Percentiles rank a stretch among this genome's conserved stretches.
phyloP scores from a whole-genome alignment of 2,329 filamentous ascomycete species.

The Aureobasidium sp. region DNA sequence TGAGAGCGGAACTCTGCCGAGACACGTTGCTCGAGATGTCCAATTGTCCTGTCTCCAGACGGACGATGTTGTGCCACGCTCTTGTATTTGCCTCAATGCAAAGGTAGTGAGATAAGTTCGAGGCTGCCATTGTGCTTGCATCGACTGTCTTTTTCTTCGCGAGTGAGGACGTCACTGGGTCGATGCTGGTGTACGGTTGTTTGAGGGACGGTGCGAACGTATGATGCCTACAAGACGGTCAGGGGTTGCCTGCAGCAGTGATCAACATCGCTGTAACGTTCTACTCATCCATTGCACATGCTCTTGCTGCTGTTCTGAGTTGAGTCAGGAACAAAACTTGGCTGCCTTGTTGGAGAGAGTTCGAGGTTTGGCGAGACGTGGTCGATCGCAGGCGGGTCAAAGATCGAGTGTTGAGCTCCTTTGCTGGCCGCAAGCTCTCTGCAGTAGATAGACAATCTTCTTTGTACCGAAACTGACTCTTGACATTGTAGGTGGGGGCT shows the following conservation, averaged over 20 bases:
- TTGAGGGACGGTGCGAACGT: neutral
- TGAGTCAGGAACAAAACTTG: neutral
- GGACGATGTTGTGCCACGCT: neutral
- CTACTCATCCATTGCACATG: neutral
- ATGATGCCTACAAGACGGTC: neutral
- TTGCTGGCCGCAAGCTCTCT: neutral
- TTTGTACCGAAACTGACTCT: neutral
- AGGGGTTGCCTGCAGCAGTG: neutral
- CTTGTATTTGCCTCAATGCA: neutral
- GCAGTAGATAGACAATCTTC: neutral
- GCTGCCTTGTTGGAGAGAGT: neutral
- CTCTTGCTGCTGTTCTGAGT: neutral
- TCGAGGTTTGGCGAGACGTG: neutral
- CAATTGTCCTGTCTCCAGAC: no score
- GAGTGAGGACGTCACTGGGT: neutral
- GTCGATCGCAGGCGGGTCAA: neutral
- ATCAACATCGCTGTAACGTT: neutral
- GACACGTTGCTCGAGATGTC: neutral
- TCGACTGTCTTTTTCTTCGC: neutral
- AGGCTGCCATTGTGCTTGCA: neutral
- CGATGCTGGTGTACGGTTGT: neutral
- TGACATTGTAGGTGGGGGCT: slow-evolving; percentile 54
- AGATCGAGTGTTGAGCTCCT: neutral
- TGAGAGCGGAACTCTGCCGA: neutral
- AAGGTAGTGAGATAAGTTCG: neutral